Conservation (phyloP, 1,284 basidiomycete species). For the Ganoderma multipileum region DNA sequence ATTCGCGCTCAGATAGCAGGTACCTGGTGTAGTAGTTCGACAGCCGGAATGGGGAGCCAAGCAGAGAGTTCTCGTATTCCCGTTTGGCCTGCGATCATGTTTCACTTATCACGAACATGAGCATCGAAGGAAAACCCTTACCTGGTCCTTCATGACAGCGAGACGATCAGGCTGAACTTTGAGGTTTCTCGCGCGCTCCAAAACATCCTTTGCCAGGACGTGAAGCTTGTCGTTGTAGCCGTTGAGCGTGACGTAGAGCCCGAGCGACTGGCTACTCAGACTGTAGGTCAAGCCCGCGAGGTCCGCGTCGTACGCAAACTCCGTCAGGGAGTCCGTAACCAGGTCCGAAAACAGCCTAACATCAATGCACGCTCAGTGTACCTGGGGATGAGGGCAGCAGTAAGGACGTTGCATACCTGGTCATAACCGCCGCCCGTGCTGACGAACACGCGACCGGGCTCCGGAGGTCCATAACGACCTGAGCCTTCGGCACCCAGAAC, state of each 20-base stretch:
- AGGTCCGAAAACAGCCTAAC: conserved; percentile 85
- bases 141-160: conserved; percentile 87
- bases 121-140: conserved; percentile 38
- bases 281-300: conserved; percentile 89
- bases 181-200: conserved; percentile 77
- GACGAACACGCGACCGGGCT: conserved; percentile 64
- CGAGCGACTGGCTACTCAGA: conserved; percentile 71
- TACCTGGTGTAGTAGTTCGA: conserved; percentile 84
- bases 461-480: conserved; percentile 68
- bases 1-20: conserved; percentile 73
- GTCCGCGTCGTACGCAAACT: conserved; percentile 94
- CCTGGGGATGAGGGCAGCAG: background rate
- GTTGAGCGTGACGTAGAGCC: conserved; percentile 73
- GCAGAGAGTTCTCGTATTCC: conserved; percentile 87
- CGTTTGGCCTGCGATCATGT: conserved; percentile 60
- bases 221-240: conserved; percentile 97
- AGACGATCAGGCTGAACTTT: conserved; percentile 79
- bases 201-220: conserved; percentile 78
- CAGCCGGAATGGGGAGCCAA: conserved; percentile 85
- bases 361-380: conserved; percentile 3
- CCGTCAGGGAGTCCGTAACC: conserved; percentile 88
- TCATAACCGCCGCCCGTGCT: conserved; percentile 65
- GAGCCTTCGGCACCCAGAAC: conserved; percentile 93
- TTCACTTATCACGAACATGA: background rate
- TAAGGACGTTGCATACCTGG: conserved; percentile 51